Conservation (phyloP, 768 basidiomycete species). For the Auriscalpium microsporum region DNA sequence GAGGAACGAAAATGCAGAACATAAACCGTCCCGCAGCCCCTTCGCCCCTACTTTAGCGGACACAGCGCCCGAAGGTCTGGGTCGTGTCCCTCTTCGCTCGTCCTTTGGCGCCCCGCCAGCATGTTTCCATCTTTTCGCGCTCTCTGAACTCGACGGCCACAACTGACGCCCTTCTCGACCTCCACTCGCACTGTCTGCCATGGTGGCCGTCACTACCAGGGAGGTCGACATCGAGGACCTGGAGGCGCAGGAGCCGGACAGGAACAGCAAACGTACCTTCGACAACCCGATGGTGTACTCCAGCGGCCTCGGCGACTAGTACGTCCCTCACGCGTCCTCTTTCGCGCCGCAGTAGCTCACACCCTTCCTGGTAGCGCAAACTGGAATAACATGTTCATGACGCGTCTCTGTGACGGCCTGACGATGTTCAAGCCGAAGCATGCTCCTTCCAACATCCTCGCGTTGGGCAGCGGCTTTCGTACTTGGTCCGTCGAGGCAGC, state of each 20-base stretch:
- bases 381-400: slow-evolving; percentile 64
- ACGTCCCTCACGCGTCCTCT: not conserved
- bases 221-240: not conserved
- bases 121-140: too few species aligned
- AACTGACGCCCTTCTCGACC: too few species aligned
- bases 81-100: too few species aligned
- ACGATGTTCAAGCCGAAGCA: slow-evolving; percentile 46
- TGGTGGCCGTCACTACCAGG: too few species aligned
- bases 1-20: too few species aligned
- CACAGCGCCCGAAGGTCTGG: too few species aligned
- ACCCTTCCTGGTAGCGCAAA: slow-evolving; percentile 40
- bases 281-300: not conserved
- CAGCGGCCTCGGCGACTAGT: slow-evolving; percentile 4
- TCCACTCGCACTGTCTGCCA: too few species aligned
- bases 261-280: not conserved
- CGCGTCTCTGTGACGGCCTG: slow-evolving; percentile 36
- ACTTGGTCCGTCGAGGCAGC: slow-evolving; percentile 67
- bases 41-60: too few species aligned
- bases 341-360: not conserved
- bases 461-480: slow-evolving; percentile 66
- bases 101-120: too few species aligned
- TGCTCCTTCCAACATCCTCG: slow-evolving; percentile 48
- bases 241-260: not conserved
- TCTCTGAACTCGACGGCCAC: too few species aligned
- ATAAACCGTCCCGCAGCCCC: too few species aligned